A percentile compares a stretch with the other conserved stretches of the same genome.
Evolutionary conservation across 2,329 filamentous ascomycete species (phyloP).

Genomic region (Epichloe elymi): DNA sequence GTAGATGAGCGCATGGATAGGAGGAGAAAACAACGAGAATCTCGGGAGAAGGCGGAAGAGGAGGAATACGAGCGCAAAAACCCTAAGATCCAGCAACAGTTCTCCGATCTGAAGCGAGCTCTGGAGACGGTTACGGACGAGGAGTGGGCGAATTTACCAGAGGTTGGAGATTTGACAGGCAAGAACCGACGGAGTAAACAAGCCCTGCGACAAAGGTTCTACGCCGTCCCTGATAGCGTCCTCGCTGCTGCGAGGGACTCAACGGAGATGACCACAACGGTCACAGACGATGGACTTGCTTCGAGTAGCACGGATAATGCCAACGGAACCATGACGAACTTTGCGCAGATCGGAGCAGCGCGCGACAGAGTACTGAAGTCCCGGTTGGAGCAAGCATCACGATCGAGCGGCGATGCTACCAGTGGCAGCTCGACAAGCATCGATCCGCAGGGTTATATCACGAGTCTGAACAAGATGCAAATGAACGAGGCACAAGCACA

Average conservation of each 20-base stretch:
- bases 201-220: conserved; percentile 73
- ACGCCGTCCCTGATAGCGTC: conserved; percentile 93
- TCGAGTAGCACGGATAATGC: conserved; percentile 28
- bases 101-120: conserved; percentile 87
- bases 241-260: conserved; percentile 74
- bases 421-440: conserved; percentile 79
- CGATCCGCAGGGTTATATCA: conserved; percentile 91
- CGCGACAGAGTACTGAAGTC: conserved; percentile 92
- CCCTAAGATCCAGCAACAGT: conserved; percentile 95
- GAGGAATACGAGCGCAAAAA: conserved; percentile 98
- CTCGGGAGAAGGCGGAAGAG: conserved; percentile 76
- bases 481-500: conserved; percentile 67
- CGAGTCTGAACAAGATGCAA: conserved; percentile 73
- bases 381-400: conserved; percentile 79
- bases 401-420: conserved; percentile 50
- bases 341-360: conserved; percentile 91
- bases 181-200: conserved; percentile 81
- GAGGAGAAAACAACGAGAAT: conserved; percentile 83
- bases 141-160: conserved; percentile 90
- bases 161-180: conserved; percentile 91
- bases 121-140: conserved; percentile 83
- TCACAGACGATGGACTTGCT: conserved; percentile 64
- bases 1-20: conserved; percentile 97
- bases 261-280: conserved; percentile 71
- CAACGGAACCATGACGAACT: conserved; percentile 94